Conservation (phyloP, 495 filamentous ascomycete genomes). For the Pyronema domesticum region DNA sequence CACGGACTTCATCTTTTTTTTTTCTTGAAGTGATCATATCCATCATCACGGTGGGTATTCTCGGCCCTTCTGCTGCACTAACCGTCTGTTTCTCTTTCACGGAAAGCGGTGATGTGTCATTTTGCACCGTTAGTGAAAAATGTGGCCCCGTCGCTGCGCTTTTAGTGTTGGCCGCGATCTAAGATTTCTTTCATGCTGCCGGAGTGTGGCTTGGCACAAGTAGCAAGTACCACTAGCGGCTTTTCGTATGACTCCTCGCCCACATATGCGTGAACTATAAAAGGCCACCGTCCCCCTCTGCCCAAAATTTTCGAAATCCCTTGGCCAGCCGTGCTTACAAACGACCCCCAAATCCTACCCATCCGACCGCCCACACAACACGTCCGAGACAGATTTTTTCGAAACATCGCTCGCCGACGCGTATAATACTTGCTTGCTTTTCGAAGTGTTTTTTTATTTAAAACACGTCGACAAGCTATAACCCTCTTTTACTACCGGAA, state of each 20-base stretch:
- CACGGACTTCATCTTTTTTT: too few relatives aligned
- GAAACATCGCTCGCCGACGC: not conserved
- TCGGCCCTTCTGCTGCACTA: too few relatives aligned
- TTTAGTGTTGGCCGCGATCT: not conserved
- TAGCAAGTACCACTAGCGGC: not conserved
- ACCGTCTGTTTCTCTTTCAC: too few relatives aligned
- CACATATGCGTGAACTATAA: not conserved
- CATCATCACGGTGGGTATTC: too few relatives aligned
- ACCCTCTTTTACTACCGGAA: not conserved
- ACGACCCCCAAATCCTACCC: constrained; percentile 6
- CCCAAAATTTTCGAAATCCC: not conserved
- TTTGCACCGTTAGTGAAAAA: not conserved
- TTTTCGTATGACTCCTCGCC: not conserved
- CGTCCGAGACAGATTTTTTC: not conserved
- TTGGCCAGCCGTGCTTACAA: constrained; percentile 5
- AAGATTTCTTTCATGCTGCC: not conserved
- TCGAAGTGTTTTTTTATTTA: not conserved
- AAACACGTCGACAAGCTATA: not conserved
- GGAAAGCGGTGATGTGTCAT: not conserved
- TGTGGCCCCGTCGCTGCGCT: too few relatives aligned
- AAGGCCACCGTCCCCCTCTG: not conserved
- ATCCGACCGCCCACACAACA: not conserved
- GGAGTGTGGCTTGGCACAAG: not conserved
- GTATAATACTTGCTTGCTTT: not conserved
- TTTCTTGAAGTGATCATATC: too few relatives aligned